These are phyloP conservation scores for Capronia epimyces DNA, from an alignment of 2,329 filamentous ascomycete genomes.

Conservation along the genomic window DNA sequence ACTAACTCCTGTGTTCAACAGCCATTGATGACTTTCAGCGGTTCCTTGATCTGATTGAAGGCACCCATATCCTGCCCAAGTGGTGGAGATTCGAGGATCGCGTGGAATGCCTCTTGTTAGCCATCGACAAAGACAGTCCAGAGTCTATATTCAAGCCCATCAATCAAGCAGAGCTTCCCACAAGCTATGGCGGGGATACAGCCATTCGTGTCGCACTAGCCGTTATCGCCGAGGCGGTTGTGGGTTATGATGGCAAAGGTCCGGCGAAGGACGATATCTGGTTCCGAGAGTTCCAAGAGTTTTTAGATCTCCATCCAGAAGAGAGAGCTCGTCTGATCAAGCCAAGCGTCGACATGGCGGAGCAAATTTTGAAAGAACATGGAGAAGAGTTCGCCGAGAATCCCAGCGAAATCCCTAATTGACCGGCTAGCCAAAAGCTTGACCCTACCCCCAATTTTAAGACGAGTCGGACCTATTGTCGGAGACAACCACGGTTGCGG, in stretches of 20 bases:
- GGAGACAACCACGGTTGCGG: no score
- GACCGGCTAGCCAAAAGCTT: not conserved
- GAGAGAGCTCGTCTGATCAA: constrained; percentile 30
- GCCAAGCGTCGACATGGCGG: constrained; percentile 26
- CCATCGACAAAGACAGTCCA: constrained; percentile 23
- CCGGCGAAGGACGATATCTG: constrained; percentile 26
- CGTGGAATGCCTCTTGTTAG: constrained; percentile 25
- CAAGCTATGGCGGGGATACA: constrained; percentile 25
- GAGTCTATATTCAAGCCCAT: constrained; percentile 25
- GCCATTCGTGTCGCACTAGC: constrained; percentile 23
- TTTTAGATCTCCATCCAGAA: constrained; percentile 31
- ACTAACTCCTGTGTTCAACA: not conserved
- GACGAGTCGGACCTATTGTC: not conserved
- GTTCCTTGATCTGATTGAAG: constrained; percentile 35
- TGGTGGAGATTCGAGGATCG: constrained; percentile 29
- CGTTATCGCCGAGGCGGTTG: constrained; percentile 27
- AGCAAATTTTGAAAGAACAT: constrained; percentile 18
- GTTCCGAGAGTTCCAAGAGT: constrained; percentile 39
- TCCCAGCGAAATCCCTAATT: not conserved
- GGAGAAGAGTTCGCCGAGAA: constrained; percentile 9
- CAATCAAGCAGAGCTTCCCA: constrained; percentile 25
- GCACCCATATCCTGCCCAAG: constrained; percentile 37
- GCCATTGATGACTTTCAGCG: constrained; percentile 34
- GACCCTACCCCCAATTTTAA: not conserved
- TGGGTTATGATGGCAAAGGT: constrained; percentile 29